These are phyloP conservation scores for Microthlaspi erraticum DNA, from an alignment of 345 rosid species.

Conservation along the genomic window DNA sequence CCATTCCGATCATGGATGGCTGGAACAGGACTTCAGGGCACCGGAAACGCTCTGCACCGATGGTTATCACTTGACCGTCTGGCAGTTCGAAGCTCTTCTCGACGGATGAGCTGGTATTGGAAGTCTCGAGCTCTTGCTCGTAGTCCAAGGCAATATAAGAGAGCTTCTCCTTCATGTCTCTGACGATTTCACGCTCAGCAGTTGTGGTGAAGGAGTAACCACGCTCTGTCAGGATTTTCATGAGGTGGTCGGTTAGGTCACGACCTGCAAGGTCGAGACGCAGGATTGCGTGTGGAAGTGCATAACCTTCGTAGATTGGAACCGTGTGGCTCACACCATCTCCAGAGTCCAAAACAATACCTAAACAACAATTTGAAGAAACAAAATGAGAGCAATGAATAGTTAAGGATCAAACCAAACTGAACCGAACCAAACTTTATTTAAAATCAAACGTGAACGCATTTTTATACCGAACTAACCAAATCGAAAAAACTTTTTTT, in stretches of 20 bases:
- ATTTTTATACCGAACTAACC: too few relatives aligned
- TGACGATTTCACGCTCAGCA: constrained; percentile 74
- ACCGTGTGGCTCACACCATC: constrained; percentile 77
- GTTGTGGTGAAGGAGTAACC: constrained; percentile 79
- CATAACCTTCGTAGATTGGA: constrained; percentile 69
- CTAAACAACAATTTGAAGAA: constrained; percentile 32
- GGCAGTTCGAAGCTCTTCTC: constrained; percentile 78
- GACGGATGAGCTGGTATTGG: constrained; percentile 61
- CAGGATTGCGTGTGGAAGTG: constrained; percentile 68
- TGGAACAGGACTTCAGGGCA: constrained; percentile 79
- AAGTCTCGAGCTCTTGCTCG: constrained; percentile 71
- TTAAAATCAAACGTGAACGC: too few relatives aligned
- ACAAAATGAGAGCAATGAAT: constrained; percentile 12
- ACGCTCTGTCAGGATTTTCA: constrained; percentile 66
- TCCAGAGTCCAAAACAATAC: constrained; percentile 71
- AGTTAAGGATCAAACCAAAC: neutral
- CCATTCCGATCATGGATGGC: constrained; percentile 79
- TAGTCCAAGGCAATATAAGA: constrained; percentile 71
- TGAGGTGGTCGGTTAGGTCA: constrained; percentile 65
- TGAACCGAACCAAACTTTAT: neutral
- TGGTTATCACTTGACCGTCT: constrained; percentile 74
- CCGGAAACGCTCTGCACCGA: constrained; percentile 66
- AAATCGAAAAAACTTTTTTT: too few relatives aligned
- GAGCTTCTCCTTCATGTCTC: constrained; percentile 75
- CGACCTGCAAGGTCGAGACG: constrained; percentile 68